Percentiles rank a stretch among this genome's conserved stretches.
phyloP scores from a whole-genome alignment of 768 basidiomycete genomes.

The Tricholoma furcatifolium region DNA sequence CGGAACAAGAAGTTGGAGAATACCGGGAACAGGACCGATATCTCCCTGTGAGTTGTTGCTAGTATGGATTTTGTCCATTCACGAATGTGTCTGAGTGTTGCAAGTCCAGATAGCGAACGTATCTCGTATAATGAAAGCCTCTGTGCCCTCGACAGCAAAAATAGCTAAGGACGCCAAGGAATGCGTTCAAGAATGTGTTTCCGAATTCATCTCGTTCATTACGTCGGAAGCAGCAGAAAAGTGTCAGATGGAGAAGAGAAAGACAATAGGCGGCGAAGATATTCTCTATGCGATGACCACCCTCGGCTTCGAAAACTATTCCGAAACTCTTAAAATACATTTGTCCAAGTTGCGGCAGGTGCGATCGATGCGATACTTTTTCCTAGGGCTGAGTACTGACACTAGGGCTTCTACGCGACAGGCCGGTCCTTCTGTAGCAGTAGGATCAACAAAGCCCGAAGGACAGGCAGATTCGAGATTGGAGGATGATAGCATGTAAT shows the following conservation, averaged over 20 bases:
- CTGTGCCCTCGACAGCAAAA: conserved; percentile 88
- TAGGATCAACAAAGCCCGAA: conserved; percentile 20
- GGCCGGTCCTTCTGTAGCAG: conserved; percentile 22
- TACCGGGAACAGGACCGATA: conserved; percentile 95
- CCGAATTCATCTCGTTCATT: conserved; percentile 98
- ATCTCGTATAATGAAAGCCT: conserved; percentile 94
- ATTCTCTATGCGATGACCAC: conserved; percentile 92
- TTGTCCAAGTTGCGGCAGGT: conserved; percentile 88
- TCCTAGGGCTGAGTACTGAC: conserved; percentile 2
- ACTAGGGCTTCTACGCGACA: background rate
- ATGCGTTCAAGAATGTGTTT: conserved; percentile 97
- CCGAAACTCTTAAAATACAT: conserved; percentile 89
- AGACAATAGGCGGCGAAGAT: conserved; percentile 98
- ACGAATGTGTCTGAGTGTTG: background rate
- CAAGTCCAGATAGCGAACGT: conserved; percentile 89
- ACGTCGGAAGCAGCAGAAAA: conserved; percentile 96
- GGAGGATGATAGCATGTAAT: conserved; percentile 19
- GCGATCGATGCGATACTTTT: conserved; percentile 4
- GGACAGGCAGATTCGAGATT: conserved; percentile 29
- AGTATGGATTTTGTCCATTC: background rate
- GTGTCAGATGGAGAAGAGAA: conserved; percentile 91
- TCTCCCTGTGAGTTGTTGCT: conserved; percentile 68
- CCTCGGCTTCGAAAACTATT: conserved; percentile 94
- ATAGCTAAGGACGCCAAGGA: conserved; percentile 99
- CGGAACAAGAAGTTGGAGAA: conserved; percentile 91